Evolutionary conservation across 805 yeast genomes (phyloP), one percentile per base, ranked within the genome.

Genomic region (Isabelozyma heimii): DNA sequence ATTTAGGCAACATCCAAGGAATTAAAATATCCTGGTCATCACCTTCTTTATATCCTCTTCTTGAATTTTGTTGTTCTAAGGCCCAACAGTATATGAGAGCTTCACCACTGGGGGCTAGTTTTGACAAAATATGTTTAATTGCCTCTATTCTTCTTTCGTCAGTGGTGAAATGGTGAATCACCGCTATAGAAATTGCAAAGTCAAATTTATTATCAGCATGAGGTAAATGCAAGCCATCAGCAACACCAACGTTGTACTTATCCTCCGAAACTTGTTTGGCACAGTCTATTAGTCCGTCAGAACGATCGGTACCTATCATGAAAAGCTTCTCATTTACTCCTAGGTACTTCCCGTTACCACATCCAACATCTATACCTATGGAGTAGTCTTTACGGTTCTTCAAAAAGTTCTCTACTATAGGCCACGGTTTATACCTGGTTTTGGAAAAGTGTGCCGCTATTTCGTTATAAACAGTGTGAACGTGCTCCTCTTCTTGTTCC

Each of bases 401-500:
- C 42, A 94, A 67, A 61, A 87, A 94, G 51, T 76, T 66, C 45
- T 88, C 89, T 24, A 94, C 99, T 16, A 91, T 83, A 7, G 98
- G 98, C 99, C 99, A 94, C 26, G 98, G 97, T 72, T 88, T 92
- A 69, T 91, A 94, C 43, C 99, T 69, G 0, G 99, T 94, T 56
- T 86, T 86, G 2, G 98, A 91, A 65, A 94, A 94, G 65, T 94
- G 99, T 8, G 84, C 57, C 0, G 99, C 98, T 27, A 94, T 94
- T 50, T 87, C 88, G 61, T 94, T 89, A 71, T 94, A 94, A 9
- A 94, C 96, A n/a, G 81, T 80, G 65, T 94, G 99, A 1, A 94
- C 99, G 60, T 81, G 85, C 45, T 77, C 77, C 43, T 84, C 82
- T 61, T 94, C 99, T 63, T 83, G 86, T 9, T 61, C 55, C 35